phyloP scores from a whole-genome alignment of 805 yeast species.

The Starmera amethionina region DNA sequence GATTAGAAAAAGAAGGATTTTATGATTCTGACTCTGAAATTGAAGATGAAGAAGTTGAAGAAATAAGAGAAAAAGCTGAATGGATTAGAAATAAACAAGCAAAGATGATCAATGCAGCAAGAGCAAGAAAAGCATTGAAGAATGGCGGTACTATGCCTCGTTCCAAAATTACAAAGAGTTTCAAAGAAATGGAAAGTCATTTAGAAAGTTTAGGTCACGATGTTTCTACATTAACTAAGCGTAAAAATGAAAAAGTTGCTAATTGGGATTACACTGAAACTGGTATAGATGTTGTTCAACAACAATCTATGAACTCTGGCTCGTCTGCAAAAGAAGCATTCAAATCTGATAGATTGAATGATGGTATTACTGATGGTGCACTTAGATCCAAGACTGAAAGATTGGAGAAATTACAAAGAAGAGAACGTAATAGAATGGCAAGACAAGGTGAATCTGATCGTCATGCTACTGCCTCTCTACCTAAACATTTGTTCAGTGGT shows the following conservation, averaged over 20 bases:
- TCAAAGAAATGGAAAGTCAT: conserved; percentile 76
- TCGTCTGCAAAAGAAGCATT: conserved; percentile 24
- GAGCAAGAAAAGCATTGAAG: conserved; percentile 79
- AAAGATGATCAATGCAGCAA: conserved; percentile 81
- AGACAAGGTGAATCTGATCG: conserved; percentile 96
- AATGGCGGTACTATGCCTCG: conserved; percentile 85
- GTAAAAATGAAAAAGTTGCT: conserved; percentile 29
- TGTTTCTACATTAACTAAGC: conserved; percentile 51
- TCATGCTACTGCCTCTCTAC: conserved; percentile 73
- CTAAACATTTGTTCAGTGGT: conserved; percentile 93
- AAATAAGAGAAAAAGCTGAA: conserved; percentile 73
- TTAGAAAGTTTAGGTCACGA: conserved; percentile 89
- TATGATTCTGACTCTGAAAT: conserved; percentile 76
- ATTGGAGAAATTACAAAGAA: conserved; percentile 80
- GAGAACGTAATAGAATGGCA: conserved; percentile 87
- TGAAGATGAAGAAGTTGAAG: conserved; percentile 59
- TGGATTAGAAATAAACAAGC: conserved; percentile 97
- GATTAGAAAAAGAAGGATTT: conserved; percentile 88
- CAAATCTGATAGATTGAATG: conserved; percentile 76
- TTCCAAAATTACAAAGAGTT: conserved; percentile 71
- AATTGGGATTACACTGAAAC: conserved; percentile 30
- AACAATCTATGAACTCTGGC: conserved; percentile 33
- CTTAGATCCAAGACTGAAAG: conserved; percentile 78
- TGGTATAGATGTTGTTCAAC: conserved; percentile 77
- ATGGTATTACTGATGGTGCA: conserved; percentile 78